Percentiles rank a stretch among this genome's conserved stretches.
Conservation (phyloP, 805 yeast species). For the Ogataea angusta region DNA sequence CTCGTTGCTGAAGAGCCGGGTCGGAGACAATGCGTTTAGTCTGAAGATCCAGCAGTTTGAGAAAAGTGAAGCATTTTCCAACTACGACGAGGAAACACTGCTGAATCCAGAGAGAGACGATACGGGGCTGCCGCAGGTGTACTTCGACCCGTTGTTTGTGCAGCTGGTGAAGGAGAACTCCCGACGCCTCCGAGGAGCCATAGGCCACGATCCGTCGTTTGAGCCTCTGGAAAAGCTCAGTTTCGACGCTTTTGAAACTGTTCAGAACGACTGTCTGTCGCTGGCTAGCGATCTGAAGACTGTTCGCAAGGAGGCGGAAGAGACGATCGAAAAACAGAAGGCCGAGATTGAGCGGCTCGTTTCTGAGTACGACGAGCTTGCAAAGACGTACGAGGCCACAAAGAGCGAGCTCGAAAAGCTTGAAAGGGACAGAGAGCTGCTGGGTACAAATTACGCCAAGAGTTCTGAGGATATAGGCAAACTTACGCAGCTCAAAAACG, state of each 20-base stretch:
- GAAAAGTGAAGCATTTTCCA: slow-evolving; percentile 51
- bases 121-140: slow-evolving; percentile 85
- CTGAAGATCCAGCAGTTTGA: slow-evolving; percentile 71
- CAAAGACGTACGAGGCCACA: slow-evolving; percentile 22
- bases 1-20: slow-evolving; percentile 58
- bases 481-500: slow-evolving; percentile 20
- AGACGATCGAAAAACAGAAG: slow-evolving; percentile 16
- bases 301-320: slow-evolving; percentile 20
- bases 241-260: slow-evolving; percentile 52
- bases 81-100: slow-evolving; percentile 50
- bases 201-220: slow-evolving; percentile 67
- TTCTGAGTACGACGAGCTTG: slow-evolving; percentile 34
- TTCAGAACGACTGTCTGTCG: slow-evolving; percentile 35
- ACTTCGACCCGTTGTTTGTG: slow-evolving; percentile 63
- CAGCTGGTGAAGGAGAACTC: slow-evolving; percentile 66
- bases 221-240: slow-evolving; percentile 70
- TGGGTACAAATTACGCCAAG: slow-evolving; percentile 21
- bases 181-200: slow-evolving; percentile 60
- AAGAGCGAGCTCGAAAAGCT: slow-evolving; percentile 34
- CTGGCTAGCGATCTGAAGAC: slow-evolving; percentile 17
- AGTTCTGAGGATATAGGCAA: slow-evolving; percentile 27
- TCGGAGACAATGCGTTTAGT: slow-evolving; percentile 79
- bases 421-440: slow-evolving; percentile 27
- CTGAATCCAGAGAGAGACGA: slow-evolving; percentile 59
- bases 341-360: slow-evolving; percentile 23